Percentiles rank a stretch among this genome's conserved stretches.
phyloP scores from a whole-genome alignment of 78 protist species.

The Blattamonas nauphoetae region DNA sequence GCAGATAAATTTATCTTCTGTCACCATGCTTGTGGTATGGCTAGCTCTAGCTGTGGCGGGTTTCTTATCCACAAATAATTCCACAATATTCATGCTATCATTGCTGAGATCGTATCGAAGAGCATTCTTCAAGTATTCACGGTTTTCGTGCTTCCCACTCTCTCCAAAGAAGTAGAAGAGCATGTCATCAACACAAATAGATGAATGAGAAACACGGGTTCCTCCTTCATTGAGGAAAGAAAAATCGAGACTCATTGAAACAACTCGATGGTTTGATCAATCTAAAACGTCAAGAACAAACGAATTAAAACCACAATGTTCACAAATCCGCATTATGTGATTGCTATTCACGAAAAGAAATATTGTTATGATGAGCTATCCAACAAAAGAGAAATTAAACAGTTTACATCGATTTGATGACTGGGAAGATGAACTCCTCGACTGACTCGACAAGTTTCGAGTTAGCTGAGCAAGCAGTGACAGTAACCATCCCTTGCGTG shows the following conservation, averaged over 20 bases:
- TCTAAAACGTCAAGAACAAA: no score
- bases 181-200: background rate
- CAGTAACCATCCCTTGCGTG: no score
- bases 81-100: background rate
- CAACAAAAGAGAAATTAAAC: no score
- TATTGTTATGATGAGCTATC: no score
- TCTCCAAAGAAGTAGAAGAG: background rate
- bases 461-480: no score
- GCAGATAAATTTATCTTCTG: background rate
- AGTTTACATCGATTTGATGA: no score
- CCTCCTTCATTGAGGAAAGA: background rate
- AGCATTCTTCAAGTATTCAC: background rate
- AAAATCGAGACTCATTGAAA: background rate
- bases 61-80: background rate
- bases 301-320: no score
- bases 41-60: background rate
- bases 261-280: no score
- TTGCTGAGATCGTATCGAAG: background rate
- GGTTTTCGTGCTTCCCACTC: background rate
- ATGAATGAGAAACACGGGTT: background rate
- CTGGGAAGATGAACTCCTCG: no score
- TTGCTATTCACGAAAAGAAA: no score
- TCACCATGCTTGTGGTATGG: background rate
- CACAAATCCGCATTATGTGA: no score
- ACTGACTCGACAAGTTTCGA: no score